Conservation (phyloP, 441 rosid species). For the Erodium moschatum region DNA sequence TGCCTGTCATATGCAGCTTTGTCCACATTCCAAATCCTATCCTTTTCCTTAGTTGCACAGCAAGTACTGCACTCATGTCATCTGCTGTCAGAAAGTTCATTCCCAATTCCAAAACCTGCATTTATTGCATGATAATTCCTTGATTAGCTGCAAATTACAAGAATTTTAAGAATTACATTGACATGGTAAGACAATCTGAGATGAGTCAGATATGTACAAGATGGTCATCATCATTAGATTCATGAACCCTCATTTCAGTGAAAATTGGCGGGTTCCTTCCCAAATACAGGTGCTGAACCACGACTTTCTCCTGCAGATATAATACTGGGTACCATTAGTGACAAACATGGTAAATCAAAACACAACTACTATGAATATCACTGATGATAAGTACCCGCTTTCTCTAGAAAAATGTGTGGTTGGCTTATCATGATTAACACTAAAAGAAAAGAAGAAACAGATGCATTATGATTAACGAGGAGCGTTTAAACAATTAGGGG, state of each 20-base stretch:
- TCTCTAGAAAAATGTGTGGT: too few species aligned
- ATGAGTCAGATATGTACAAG: constrained; percentile 37
- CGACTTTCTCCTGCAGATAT: constrained; percentile 44
- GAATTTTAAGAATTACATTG: neutral
- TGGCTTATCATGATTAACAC: too few species aligned
- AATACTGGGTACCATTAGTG: neutral
- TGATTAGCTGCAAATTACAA: neutral
- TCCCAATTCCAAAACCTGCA: constrained; percentile 84
- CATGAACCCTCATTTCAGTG: constrained; percentile 71
- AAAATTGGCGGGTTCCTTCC: constrained; percentile 85
- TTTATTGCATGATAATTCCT: constrained; percentile 11
- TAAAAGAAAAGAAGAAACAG: too few species aligned
- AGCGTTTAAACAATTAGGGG: too few species aligned
- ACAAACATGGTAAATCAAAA: too few species aligned
- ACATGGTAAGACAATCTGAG: neutral
- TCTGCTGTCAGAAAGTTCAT: constrained; percentile 87
- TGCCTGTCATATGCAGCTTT: constrained; percentile 82
- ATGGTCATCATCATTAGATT: constrained; percentile 69
- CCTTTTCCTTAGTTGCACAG: constrained; percentile 67
- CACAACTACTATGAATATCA: neutral
- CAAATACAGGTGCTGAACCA: constrained; percentile 66
- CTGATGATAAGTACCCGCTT: too few species aligned
- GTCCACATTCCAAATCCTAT: constrained; percentile 90
- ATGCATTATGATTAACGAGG: too few species aligned
- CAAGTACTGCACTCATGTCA: constrained; percentile 85